These are phyloP conservation scores for Lentinula lateritia DNA, from an alignment of 768 basidiomycete genomes.

Conservation along the genomic window DNA sequence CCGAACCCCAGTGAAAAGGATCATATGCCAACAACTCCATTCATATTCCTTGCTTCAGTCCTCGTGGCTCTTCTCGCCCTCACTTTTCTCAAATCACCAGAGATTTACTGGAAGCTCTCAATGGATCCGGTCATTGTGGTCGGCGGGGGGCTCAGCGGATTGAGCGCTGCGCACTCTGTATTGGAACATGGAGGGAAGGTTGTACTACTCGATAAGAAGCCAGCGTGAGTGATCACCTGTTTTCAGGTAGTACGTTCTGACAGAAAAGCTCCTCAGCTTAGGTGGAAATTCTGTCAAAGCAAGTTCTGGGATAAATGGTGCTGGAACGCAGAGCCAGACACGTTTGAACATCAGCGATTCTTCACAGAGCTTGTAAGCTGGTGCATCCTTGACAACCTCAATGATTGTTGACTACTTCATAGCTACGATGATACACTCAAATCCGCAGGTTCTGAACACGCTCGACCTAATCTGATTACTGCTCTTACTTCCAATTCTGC, in stretches of 20 bases:
- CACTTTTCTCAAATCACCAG: background rate
- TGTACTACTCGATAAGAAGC: conserved; percentile 51
- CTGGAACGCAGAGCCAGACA: conserved; percentile 16
- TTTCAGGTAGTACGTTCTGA: background rate
- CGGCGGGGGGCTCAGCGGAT: conserved; percentile 66
- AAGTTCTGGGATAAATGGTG: conserved; percentile 24
- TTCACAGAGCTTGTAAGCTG: conserved; percentile 15
- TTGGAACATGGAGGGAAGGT: conserved; percentile 71
- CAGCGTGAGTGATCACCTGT: conserved; percentile 11
- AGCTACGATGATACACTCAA: conserved; percentile 15
- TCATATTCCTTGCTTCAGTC: background rate
- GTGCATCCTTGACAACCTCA: background rate
- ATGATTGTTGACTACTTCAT: background rate
- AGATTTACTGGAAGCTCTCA: background rate
- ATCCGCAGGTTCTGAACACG: conserved; percentile 16
- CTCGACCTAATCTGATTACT: conserved; percentile 17
- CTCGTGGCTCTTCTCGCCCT: background rate
- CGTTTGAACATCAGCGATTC: conserved; percentile 13
- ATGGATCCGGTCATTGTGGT: conserved; percentile 35
- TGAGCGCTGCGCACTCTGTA: conserved; percentile 74
- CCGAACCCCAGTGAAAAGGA: background rate
- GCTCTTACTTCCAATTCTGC: conserved; percentile 21
- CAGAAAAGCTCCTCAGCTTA: background rate
- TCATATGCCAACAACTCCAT: conserved; percentile 1
- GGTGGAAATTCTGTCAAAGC: conserved; percentile 17